Base-by-base conservation (phyloP, 371 early-diverging fungal species). In the Syncephalastrum monosporum region DNA sequence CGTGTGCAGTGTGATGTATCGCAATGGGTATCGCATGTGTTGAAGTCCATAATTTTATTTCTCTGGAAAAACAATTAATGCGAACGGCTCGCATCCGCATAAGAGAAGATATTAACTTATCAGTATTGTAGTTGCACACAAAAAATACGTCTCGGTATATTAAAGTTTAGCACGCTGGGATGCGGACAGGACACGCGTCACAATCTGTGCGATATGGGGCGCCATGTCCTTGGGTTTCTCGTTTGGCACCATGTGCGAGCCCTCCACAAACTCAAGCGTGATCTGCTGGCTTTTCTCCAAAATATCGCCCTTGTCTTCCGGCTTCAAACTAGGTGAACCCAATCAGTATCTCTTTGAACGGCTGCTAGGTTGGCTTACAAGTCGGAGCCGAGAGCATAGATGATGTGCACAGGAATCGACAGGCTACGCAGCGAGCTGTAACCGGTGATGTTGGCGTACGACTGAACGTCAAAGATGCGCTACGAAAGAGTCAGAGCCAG, bases 231-330 rank as follows among this genome's bases (percentile, higher is more conserved):
- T 56, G 7, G 74, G 74, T 1, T 42, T 47, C 50, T 76, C 77
- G 47, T 63, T 63, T 14, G 74, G 74, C 10, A 69, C 68, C 69
- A 71, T 73, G 24, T 76, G 77, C 4, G 64, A 55, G 1, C 77
- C 77, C 27, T 68, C 61, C 4, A 73, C 56, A 57, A 57, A 58
- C 3, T 53, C 53, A 5, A 67, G 16, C 15, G 67, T 64, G 10
- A 56, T 57, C 8, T 42, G 42, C 23, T 56, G 23, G 8, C 62
- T 60, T 21, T 52, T 47, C 7, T 21, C 21, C n/a, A 50, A 49
- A 12, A 56, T 56, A 8, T 49, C 50, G 7, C 2, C 19, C 3
- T 29, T 50, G 5, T 49, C n/a, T 42, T 48, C 43, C 1, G 57
- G 57, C 47, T 24, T 24, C 41, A 56, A 42, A 50, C 57, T 56